Base-by-base conservation (phyloP, 805 yeast species). In the Candida endomychidarum region DNA sequence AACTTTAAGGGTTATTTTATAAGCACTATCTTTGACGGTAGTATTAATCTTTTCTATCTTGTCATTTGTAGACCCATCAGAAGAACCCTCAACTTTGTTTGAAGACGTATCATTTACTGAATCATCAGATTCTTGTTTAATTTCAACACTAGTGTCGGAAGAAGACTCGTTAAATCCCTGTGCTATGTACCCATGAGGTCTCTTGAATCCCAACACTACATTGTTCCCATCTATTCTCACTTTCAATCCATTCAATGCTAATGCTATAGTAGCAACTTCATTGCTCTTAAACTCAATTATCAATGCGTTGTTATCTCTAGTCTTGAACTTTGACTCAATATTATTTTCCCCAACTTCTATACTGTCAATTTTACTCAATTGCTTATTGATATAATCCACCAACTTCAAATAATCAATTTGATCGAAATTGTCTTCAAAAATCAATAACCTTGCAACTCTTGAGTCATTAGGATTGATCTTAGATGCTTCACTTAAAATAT, bases 181-280 rank as follows among this genome's bases (percentile, higher is more conserved):
- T 5, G 51, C 47, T 40, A 47, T 40, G 24, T 42, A 47, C 23
- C 43, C 51, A 16, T 38, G 31, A 3, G 51, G 51, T 38, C 51
- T 40, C 15, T 20, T 14, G 21, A 47, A 18, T 2, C 31, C 42
- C 19, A 54, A 43, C 12, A n/a, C 38, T 10, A 42, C 34, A 5
- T 31, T 43, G 6, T 31, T 26, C 3, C 47, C 46, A 70, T 73
- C 19, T 61, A 56, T 18, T 66, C 33, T 33, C 3, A 49, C 5
- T 10, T 29, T 35, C 4, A 34, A 36, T 12, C 37, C 65, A 39
- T 67, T 60, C 19, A 82, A 56, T 2, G 78, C 67, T 16, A 69
- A 58, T 0, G 76, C 65, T 0, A 77, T 56, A 0, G 91, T 83
- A 0, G 91, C 83, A 35, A 75, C 65, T 15, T 64, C 60, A 31